phyloP scores from a whole-genome alignment of 805 yeast genomes.

The Candida awuae region DNA sequence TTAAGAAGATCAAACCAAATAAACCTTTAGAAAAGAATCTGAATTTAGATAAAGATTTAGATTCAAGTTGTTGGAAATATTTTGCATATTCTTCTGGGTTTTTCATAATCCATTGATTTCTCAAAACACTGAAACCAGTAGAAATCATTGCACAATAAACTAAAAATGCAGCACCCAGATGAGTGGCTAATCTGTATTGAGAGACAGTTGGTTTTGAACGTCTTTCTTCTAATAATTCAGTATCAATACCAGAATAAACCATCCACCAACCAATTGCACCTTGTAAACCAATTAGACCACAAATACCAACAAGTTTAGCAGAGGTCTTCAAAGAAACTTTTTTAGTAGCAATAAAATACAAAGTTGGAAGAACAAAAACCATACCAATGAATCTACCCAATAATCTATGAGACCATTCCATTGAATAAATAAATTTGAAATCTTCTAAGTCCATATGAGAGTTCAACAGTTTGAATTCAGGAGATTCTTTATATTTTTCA shows the following conservation, averaged over 20 bases:
- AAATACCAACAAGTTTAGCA: constrained; percentile 58
- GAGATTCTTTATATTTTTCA: constrained; percentile 69
- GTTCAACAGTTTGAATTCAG: constrained; percentile 85
- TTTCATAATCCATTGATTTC: constrained; percentile 62
- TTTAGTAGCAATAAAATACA: constrained; percentile 64
- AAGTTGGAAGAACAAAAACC: constrained; percentile 75
- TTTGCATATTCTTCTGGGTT: constrained; percentile 52
- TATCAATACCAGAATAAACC: constrained; percentile 93
- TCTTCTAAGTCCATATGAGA: constrained; percentile 86
- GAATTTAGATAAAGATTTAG: constrained; percentile 50
- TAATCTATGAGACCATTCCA: constrained; percentile 97
- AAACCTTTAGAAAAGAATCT: constrained; percentile 50
- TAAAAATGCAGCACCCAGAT: constrained; percentile 84
- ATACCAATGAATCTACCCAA: constrained; percentile 89
- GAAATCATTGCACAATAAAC: constrained; percentile 84
- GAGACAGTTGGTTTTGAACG: constrained; percentile 95
- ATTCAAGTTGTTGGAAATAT: constrained; percentile 50
- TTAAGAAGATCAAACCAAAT: constrained; percentile 64
- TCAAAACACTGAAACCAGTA: constrained; percentile 78
- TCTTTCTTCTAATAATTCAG: constrained; percentile 65
- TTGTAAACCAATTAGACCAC: constrained; percentile 79
- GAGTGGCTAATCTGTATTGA: constrained; percentile 89
- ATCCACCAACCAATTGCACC: constrained; percentile 99
- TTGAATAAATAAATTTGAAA: constrained; percentile 85
- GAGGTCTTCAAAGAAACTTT: constrained; percentile 63